phyloP scores from a whole-genome alignment of 139 green algal species.

The Coccomyxa sp. region DNA sequence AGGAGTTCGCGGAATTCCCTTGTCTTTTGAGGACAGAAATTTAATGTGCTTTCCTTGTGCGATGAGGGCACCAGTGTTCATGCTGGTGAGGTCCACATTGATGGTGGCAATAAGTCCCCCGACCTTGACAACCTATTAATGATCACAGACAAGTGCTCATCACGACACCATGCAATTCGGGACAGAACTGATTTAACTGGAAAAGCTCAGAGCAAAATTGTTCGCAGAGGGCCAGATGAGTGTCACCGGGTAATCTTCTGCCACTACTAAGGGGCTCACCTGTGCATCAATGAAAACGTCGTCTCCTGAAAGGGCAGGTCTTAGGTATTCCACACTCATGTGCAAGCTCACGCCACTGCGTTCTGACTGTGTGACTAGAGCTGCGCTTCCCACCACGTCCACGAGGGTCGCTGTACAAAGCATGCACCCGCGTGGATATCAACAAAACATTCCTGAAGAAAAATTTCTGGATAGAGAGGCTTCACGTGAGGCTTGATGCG shows the following conservation, averaged over 20 bases:
- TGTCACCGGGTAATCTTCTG: neutral
- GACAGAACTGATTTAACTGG: neutral
- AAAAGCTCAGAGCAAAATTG: neutral
- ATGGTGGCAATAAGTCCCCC: neutral
- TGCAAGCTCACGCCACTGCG: neutral
- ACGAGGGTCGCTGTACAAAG: neutral
- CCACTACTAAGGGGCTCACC: neutral
- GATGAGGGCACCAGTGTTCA: neutral
- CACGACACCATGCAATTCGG: neutral
- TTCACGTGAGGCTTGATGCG: neutral
- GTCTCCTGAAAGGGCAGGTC: neutral
- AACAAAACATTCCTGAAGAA: neutral
- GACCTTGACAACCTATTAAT: neutral
- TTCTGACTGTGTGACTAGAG: neutral
- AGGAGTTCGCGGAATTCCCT: neutral
- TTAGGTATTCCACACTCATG: neutral
- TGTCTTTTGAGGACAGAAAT: neutral
- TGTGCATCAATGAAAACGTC: neutral
- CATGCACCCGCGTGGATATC: neutral
- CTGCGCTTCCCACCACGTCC: neutral
- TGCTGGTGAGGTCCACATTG: neutral
- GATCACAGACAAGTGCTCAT: neutral
- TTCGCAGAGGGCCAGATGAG: neutral
- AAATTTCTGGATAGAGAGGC: neutral
- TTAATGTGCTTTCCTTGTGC: neutral